phyloP scores from a whole-genome alignment of 176 grass and related monocot genomes.

The Ensete ventricosum region DNA sequence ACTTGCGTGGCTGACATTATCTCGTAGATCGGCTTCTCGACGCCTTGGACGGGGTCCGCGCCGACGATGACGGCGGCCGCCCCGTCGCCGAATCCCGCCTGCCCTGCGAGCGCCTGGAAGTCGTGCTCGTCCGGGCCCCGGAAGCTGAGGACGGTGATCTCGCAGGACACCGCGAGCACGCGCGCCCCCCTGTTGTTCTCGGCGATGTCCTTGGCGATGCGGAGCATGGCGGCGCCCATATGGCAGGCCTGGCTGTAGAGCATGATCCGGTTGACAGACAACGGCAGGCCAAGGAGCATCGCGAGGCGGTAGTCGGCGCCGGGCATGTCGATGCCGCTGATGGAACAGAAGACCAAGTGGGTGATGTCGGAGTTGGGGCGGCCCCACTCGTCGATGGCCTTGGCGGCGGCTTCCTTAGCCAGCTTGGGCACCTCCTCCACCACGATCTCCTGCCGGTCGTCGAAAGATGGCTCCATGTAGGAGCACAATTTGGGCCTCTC shows the following conservation, averaged over 20 bases:
- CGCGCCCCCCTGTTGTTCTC: constrained; percentile 1
- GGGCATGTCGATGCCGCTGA: constrained; percentile 6
- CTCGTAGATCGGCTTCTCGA: constrained; percentile 1
- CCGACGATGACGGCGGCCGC: constrained; percentile 3
- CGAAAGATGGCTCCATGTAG: constrained; percentile 5
- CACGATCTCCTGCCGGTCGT: constrained; percentile 8
- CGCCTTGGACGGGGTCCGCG: constrained; percentile 1
- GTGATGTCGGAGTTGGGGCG: neutral
- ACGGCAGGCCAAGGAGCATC: neutral
- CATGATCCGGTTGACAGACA: neutral
- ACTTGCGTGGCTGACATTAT: neutral
- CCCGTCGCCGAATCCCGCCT: neutral
- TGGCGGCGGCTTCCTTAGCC: neutral
- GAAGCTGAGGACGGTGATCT: constrained; percentile 6
- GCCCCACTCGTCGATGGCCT: constrained; percentile 7
- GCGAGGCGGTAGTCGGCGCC: constrained; percentile 9
- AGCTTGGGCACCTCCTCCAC: constrained; percentile 11
- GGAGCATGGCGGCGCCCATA: constrained; percentile 14
- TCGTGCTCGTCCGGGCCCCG: neutral
- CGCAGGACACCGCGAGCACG: constrained; percentile 5
- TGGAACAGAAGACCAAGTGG: constrained; percentile 8
- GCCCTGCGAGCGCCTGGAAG: neutral
- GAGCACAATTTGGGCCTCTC: neutral
- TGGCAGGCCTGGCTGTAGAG: constrained; percentile 11
- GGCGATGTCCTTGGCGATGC: constrained; percentile 7